Evolutionary conservation across 2,329 filamentous ascomycete genomes (phyloP), one percentile per base, ranked within the genome.

Genomic region (Exophiala sp.): DNA sequence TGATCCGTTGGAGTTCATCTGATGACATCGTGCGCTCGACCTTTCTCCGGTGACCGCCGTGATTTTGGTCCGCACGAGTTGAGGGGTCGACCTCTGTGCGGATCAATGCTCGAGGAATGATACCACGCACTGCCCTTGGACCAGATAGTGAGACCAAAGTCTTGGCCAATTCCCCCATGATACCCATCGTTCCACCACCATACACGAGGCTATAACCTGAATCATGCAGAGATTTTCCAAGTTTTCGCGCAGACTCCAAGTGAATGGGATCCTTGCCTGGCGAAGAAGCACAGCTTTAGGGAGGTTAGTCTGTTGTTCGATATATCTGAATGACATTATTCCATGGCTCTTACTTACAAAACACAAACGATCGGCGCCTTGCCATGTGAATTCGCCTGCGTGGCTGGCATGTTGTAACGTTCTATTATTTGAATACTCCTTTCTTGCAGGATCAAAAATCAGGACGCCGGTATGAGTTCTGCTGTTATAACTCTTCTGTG

Each of bases 131-230:
- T 10, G 87, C 75, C 47, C 84, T 71, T 0, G 91, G 89, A 2
- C 94, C 92, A 4, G 86, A 85, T 59, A 96, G 83, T 0, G 87
- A 79, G 62, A 95, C 90, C 24, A 99, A 84, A 0, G 89, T 91
- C 65, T 86, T 87, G 42, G 94, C 90, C 9, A 97, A 73, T 69
- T 96, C 91, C 67, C 94, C 94, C 94, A 99, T 99, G 42, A 99
- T 81, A 8, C 94, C 94, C 35, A 90, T 84, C 2, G 92, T 97
- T 66, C 94, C 94, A 63, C 94, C 94, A 63, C 94, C 94, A 72
- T 97, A 99, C 61, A 97, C 91, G 40, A 99, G 83, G 8, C 82
- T 80, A 65, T 95, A 90, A 69, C 89, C 85, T 66, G 88, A 81
- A 47, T 81, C 78, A 68, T 91, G 87, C 74, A 97, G 87, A 61